Evolutionary conservation across 2,329 filamentous ascomycete species (phyloP), one percentile per base, ranked within the genome.

Genomic region (Berkeleyomyces rouxiae): DNA sequence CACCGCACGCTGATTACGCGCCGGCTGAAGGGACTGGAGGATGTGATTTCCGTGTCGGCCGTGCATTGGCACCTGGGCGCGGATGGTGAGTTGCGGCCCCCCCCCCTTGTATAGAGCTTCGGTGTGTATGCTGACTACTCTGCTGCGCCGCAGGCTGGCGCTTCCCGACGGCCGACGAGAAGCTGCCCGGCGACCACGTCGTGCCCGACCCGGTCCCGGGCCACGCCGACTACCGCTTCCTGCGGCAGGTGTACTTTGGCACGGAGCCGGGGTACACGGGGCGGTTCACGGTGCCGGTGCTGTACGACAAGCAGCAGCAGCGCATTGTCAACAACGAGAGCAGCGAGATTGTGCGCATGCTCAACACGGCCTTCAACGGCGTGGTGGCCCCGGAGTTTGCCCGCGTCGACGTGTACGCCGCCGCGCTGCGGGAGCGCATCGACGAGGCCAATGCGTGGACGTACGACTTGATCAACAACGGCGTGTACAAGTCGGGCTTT

Each of bases 311-410:
- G 75, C 84, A 86, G 75, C 75, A 77, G 61, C 80, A 84, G 69
- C 81, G 77, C 42, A 95, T 96, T 70, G 90, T 96, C 66, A 93
- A 81, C 81, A 96, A 96, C 68, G 91, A 96, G 79, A 90, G 87
- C 73, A 85, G 85, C 67, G 91, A 96, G 76, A 96, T 96, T 71
- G 84, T 96, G 72, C 85, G 91, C 70, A 95, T 96, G 88, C 77
- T 96, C 66, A 88, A 88, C 71, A 80, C 79, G 49, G 44, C 78
- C 72, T 97, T 97, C 71, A 85, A 97, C 72, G 79, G 82, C 66
- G 70, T 88, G 43, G 71, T 91, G 33, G 79, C 80, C 0, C 76
- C 79, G 2, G 72, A 84, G 70, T 80, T 82, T 71, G 80, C 80
- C 63, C 72, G 74, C 1, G 71, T 91, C 4, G 81, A 85, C 55